Evolutionary conservation across 2,329 filamentous ascomycete species (phyloP).

Genomic region (Cladophialophora exuberans): DNA sequence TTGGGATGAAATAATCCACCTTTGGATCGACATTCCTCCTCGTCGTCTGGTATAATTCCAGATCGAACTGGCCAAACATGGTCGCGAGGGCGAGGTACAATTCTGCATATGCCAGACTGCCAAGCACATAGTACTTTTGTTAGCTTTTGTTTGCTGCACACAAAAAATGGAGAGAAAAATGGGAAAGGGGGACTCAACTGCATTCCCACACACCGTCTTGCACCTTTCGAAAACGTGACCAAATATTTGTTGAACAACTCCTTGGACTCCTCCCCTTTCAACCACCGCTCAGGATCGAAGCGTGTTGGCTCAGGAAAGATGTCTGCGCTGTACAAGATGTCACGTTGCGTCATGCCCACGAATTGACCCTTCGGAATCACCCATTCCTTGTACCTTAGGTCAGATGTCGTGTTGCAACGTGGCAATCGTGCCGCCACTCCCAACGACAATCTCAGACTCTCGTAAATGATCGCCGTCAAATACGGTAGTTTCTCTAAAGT

Average conservation of each 20-base stretch:
- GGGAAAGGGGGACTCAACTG: constrained; percentile 30
- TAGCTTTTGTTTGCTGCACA: too few relatives aligned
- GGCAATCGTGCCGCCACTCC: constrained; percentile 38
- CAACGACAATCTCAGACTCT: constrained; percentile 41
- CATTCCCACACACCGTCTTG: constrained; percentile 44
- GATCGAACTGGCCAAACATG: constrained; percentile 24
- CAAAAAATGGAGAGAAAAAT: neutral
- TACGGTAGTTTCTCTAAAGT: constrained; percentile 34
- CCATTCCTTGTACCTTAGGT: constrained; percentile 25
- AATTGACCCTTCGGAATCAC: constrained; percentile 23
- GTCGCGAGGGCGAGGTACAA: constrained; percentile 34
- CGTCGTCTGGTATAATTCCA: constrained; percentile 26
- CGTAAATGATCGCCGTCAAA: constrained; percentile 44
- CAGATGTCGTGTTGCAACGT: constrained; percentile 29
- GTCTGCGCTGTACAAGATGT: constrained; percentile 36
- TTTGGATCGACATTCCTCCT: constrained; percentile 31
- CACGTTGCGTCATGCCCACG: constrained; percentile 31
- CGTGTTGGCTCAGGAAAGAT: constrained; percentile 1
- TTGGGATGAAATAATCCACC: constrained; percentile 29
- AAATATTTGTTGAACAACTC: constrained; percentile 40
- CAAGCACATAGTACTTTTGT: neutral
- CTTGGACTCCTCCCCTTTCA: constrained; percentile 25
- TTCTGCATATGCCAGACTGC: constrained; percentile 31
- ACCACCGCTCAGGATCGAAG: constrained; percentile 11
- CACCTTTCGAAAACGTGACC: constrained; percentile 50